Evolutionary conservation across 1,284 basidiomycete species (phyloP).

Genomic region (Filobasidium uniguttulatum): DNA sequence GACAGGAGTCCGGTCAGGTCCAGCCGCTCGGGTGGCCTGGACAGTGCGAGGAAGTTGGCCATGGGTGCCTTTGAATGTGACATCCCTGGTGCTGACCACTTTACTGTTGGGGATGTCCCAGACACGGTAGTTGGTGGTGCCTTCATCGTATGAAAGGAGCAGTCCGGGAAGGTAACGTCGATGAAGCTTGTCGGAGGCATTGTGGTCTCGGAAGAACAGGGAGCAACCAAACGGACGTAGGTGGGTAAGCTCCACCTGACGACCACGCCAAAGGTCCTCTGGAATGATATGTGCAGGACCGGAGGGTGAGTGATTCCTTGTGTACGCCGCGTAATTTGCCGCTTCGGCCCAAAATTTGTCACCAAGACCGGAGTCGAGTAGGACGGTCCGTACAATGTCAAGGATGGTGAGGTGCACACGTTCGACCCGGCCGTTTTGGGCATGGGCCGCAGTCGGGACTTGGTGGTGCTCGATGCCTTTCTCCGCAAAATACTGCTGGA

Average conservation of each 20-base stretch:
- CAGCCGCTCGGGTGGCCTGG: too few species aligned
- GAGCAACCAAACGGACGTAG: constrained; percentile 14
- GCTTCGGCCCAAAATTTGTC: constrained; percentile 13
- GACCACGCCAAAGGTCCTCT: constrained; percentile 12
- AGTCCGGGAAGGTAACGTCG: constrained; percentile 9
- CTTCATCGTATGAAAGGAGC: constrained; percentile 13
- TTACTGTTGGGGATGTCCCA: too few species aligned
- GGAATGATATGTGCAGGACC: background rate
- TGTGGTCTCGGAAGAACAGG: constrained; percentile 13
- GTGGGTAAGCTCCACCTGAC: background rate
- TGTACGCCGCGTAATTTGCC: constrained; percentile 8
- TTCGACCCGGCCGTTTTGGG: constrained; percentile 6
- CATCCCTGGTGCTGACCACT: too few species aligned
- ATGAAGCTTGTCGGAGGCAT: constrained; percentile 15
- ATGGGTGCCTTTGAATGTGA: too few species aligned
- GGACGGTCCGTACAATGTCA: background rate
- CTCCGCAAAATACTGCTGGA: background rate
- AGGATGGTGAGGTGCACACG: constrained; percentile 2
- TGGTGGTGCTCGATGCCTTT: constrained; percentile 10
- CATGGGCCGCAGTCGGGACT: constrained; percentile 5
- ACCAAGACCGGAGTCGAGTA: background rate
- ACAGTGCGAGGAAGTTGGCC: too few species aligned
- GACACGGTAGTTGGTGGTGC: too few species aligned
- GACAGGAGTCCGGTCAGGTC: too few species aligned
- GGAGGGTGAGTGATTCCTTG: constrained; percentile 11